Base-by-base conservation (phyloP, 345 rosid species). In the Mallotus nudiflorus region DNA sequence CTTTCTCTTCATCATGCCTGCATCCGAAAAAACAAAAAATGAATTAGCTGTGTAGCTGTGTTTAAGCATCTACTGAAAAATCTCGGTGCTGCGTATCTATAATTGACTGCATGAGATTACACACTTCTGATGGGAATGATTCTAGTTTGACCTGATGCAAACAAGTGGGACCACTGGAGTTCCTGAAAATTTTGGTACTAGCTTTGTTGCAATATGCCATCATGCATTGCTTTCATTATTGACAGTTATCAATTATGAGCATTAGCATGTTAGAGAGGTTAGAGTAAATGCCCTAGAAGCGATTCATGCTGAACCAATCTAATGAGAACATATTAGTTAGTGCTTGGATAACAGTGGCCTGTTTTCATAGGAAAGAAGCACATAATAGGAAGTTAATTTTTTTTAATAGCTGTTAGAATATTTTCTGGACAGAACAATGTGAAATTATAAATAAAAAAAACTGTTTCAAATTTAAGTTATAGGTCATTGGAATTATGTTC, bases 71-170 rank as follows among this genome's bases (percentile, higher is more conserved):
- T 25, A 15, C 7, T 55, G 31, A 12, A 15, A 27, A 55, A 28
- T 55, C 19, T 27, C 13, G 33, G 18, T 13, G 4, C 28, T 55
- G 35, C 59, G 14, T 55, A 55, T 55, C 8, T 25, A 27, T 25
- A 27, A 27, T 55, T 12, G 59, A 25, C 35, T 25, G 35, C 15
- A 25, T 55, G 19, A 10, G 59, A 29, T 40, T 62, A 10, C 28
- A 37, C 22, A 20, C 3, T 59, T 59, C 14, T n/a, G 20, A 7
- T 35, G 25, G 28, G 27, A 20, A 60, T 18, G 7, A 14, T 62
- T 62, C n/a, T 59, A 27, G 64, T 19, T 62, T 42, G 51, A 15
- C 66, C 25, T 42, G 8, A 42, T 44, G 35, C 29, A 62, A 42
- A 14, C 9, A 45, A 57, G 20, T 50, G 9, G 22, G 22, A 15